Percentiles rank a stretch among this genome's conserved stretches.
phyloP scores from a whole-genome alignment of 805 yeast genomes.

The Candida incommunis region DNA sequence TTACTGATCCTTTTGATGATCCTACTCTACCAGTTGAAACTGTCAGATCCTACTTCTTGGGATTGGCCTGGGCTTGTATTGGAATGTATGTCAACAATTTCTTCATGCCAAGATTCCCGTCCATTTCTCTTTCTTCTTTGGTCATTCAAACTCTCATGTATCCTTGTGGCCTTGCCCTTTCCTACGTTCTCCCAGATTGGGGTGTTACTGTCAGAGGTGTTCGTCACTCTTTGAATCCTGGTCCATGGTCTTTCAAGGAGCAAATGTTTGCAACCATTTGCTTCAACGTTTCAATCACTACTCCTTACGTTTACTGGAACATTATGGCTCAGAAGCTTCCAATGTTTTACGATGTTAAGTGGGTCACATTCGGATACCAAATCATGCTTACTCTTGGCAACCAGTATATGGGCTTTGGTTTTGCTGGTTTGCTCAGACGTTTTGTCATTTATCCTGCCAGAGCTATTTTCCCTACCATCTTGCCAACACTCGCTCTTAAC shows the following conservation, averaged over 20 bases:
- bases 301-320: slow-evolving; percentile 18
- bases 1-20: slow-evolving; percentile 36
- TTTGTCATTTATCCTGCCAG: slow-evolving; percentile 46
- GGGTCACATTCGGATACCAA: slow-evolving; percentile 29
- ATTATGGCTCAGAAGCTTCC: slow-evolving; percentile 20
- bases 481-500: slow-evolving; percentile 35
- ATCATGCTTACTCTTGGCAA: slow-evolving; percentile 39
- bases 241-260: slow-evolving; percentile 52
- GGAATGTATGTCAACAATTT: slow-evolving; percentile 19
- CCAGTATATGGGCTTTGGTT: slow-evolving; percentile 52
- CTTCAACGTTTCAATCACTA: slow-evolving; percentile 14
- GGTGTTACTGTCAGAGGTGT: slow-evolving; percentile 25
- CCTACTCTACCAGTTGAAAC: slow-evolving; percentile 33
- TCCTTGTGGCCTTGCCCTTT: slow-evolving; percentile 34
- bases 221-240: slow-evolving; percentile 38
- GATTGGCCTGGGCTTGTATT: slow-evolving; percentile 17
- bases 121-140: slow-evolving; percentile 31
- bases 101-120: slow-evolving; percentile 39
- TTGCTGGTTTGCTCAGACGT: slow-evolving; percentile 47
- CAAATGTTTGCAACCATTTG: slow-evolving; percentile 45
- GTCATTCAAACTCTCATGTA: slow-evolving; percentile 44
- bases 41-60: slow-evolving; percentile 26
- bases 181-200: slow-evolving; percentile 12
- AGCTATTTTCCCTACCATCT: slow-evolving; percentile 45
- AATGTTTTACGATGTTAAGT: slow-evolving; percentile 20